phyloP scores from a whole-genome alignment of 352 stramenopile genomes.

The Blastocystis sp. region DNA sequence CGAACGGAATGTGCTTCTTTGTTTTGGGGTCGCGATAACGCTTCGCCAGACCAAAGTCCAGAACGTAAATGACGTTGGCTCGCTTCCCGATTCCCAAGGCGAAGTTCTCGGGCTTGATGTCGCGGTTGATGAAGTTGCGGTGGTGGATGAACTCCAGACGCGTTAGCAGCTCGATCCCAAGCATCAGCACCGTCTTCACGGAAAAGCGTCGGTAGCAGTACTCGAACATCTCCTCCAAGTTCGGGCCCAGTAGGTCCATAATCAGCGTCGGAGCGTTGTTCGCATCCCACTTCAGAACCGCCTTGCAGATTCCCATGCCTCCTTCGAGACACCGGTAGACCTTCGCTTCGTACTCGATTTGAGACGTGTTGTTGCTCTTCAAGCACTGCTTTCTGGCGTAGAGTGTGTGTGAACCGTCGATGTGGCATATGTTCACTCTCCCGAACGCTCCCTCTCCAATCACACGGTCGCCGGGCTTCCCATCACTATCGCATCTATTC shows the following conservation, averaged over 20 bases:
- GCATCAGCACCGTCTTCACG: conserved; percentile 90
- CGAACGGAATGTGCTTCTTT: conserved; percentile 89
- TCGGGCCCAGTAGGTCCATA: conserved; percentile 96
- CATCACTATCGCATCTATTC: too few relatives aligned
- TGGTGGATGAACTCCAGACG: conserved; percentile 91
- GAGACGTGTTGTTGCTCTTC: conserved; percentile 88
- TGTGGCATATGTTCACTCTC: conserved; percentile 98
- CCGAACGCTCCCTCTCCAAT: conserved; percentile 98
- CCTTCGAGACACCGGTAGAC: conserved; percentile 99
- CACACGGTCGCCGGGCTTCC: too few relatives aligned
- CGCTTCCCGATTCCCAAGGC: conserved; percentile 87
- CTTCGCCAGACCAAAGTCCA: conserved; percentile 92
- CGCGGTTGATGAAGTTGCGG: conserved; percentile 91
- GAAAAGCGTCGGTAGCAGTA: conserved; percentile 89
- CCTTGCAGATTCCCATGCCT: conserved; percentile 77
- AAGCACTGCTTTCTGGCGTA: conserved; percentile 98
- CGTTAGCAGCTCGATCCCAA: conserved; percentile 88
- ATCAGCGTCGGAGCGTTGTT: conserved; percentile 95
- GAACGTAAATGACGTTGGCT: conserved; percentile 89
- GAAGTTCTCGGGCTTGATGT: conserved; percentile 95
- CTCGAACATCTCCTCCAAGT: conserved; percentile 92
- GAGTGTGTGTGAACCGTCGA: conserved; percentile 79
- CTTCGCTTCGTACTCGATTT: conserved; percentile 99
- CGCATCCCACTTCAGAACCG: conserved; percentile 7
- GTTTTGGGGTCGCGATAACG: conserved; percentile 90